phyloP scores from a whole-genome alignment of 805 yeast species.

The Blastobotrys mokoenaii region DNA sequence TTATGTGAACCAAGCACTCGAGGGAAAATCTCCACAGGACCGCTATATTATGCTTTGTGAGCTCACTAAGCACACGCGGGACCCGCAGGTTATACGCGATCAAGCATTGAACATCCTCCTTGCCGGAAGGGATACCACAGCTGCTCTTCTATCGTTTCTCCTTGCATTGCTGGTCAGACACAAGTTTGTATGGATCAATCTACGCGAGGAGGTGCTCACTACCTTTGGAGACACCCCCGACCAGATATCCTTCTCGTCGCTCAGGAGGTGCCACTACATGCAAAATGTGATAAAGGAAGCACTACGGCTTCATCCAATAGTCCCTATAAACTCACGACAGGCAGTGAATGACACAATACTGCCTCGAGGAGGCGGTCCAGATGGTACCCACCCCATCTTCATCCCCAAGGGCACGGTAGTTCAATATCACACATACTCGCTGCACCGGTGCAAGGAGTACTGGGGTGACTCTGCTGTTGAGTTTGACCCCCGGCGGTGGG shows the following conservation, averaged over 20 bases:
- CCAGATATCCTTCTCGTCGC: constrained; percentile 31
- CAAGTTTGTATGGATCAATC: constrained; percentile 31
- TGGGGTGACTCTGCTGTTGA: constrained; percentile 36
- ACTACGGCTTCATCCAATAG: constrained; percentile 39
- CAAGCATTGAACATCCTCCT: constrained; percentile 41
- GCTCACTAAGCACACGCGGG: constrained; percentile 39
- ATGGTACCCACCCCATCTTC: constrained; percentile 29
- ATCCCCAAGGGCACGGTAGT: constrained; percentile 33
- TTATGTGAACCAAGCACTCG: constrained; percentile 32
- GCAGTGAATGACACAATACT: constrained; percentile 36
- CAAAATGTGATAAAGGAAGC: constrained; percentile 37
- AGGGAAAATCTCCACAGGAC: constrained; percentile 19
- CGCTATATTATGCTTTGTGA: constrained; percentile 39
- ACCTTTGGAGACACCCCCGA: constrained; percentile 19
- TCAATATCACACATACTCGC: constrained; percentile 30
- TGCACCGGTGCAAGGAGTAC: constrained; percentile 32
- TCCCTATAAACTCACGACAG: constrained; percentile 37
- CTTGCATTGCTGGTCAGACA: constrained; percentile 36
- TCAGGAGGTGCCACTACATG: constrained; percentile 37
- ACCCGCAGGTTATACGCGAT: constrained; percentile 39
- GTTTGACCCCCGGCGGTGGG: constrained; percentile 39
- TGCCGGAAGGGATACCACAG: constrained; percentile 47
- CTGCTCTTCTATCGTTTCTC: constrained; percentile 37
- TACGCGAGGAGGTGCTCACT: constrained; percentile 25
- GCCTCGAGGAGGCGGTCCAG: constrained; percentile 36